Percentiles rank a stretch among this genome's conserved stretches.
These are phyloP conservation scores for Cadophora sp. DNA, from an alignment of 2,329 filamentous ascomycete species.

Conservation along the genomic window DNA sequence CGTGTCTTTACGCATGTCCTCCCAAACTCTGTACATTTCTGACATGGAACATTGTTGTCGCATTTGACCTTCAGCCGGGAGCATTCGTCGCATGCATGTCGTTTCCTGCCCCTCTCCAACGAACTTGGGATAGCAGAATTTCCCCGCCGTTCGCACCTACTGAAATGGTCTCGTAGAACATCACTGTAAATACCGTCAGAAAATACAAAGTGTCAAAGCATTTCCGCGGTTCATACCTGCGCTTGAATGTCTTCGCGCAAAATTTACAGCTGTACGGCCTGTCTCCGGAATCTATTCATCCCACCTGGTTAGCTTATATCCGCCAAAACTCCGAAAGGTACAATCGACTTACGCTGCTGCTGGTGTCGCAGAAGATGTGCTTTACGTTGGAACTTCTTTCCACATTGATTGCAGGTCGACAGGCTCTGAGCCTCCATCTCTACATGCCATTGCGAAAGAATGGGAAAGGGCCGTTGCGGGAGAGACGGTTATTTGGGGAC, in stretches of 20 bases:
- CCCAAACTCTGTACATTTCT: constrained; percentile 44
- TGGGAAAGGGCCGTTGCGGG: constrained; percentile 20
- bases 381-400: constrained; percentile 45
- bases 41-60: constrained; percentile 43
- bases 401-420: constrained; percentile 43
- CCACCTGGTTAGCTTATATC: constrained; percentile 16
- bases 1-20: constrained; percentile 41
- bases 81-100: constrained; percentile 45
- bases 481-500: constrained; percentile 20
- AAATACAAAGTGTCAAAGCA: constrained; percentile 14
- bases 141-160: constrained; percentile 42
- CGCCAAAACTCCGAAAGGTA: background rate
- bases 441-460: constrained; percentile 23
- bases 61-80: constrained; percentile 45
- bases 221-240: constrained; percentile 36
- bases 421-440: constrained; percentile 45
- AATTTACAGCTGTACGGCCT: constrained; percentile 44
- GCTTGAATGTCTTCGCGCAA: constrained; percentile 45
- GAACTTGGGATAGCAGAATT: constrained; percentile 42
- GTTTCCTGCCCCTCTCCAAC: constrained; percentile 43
- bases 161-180: constrained; percentile 45
- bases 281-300: constrained; percentile 40
- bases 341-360: constrained; percentile 40
- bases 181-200: constrained; percentile 32
- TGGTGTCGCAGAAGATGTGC: constrained; percentile 45